Evolutionary conservation across 345 rosid genomes (phyloP).

Genomic region (Brassica incana): DNA sequence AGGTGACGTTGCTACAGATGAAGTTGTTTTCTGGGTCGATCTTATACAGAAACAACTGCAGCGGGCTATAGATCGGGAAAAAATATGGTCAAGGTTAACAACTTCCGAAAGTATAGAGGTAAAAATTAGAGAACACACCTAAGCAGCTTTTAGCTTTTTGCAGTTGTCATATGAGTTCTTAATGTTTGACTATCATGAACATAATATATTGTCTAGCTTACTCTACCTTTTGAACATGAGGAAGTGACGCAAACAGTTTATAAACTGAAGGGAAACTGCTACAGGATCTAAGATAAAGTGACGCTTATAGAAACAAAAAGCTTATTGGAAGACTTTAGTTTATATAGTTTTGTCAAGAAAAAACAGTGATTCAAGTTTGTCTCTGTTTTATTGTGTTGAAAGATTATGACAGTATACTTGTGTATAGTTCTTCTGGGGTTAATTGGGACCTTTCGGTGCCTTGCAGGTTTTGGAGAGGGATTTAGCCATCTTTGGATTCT

Average conservation of each 20-base stretch:
- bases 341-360: not conserved
- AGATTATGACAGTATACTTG: not conserved
- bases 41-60: conserved; percentile 85
- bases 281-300: conserved; percentile 6
- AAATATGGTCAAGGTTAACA: conserved; percentile 94
- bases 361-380: conserved; percentile 6
- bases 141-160: conserved; percentile 7
- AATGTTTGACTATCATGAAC: conserved; percentile 7
- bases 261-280: not conserved
- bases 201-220: conserved; percentile 23
- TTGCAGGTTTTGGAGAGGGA: conserved; percentile 92
- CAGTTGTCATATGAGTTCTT: not conserved
- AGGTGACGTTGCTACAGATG: conserved; percentile 69
- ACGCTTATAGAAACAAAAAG: not conserved
- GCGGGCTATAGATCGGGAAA: conserved; percentile 88
- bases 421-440: conserved; percentile 8
- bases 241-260: conserved; percentile 20
- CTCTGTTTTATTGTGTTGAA: not conserved
- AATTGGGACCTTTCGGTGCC: conserved; percentile 29
- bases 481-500: conserved; percentile 97
- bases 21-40: conserved; percentile 90
- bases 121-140: conserved; percentile 31
- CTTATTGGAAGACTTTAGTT: conserved; percentile 3
- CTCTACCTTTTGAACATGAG: conserved; percentile 15
- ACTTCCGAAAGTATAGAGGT: conserved; percentile 99